A percentile compares a stretch with the other conserved stretches of the same genome.
These are phyloP conservation scores for Verbascum thapsus DNA, from an alignment of 257 asterid species.

Conservation along the genomic window DNA sequence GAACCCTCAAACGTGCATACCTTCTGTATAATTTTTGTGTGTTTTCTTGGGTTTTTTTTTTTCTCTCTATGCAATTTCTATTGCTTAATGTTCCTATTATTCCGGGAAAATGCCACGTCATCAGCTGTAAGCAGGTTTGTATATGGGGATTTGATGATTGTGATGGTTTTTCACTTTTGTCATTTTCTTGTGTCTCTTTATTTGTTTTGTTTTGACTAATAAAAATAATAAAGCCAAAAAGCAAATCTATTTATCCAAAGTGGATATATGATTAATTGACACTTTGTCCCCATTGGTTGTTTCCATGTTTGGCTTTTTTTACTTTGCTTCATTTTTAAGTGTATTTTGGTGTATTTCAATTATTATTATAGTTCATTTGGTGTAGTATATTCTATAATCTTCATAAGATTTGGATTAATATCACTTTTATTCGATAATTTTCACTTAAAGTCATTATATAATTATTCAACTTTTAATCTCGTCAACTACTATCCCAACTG, in stretches of 20 bases:
- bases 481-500: too few species aligned
- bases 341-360: neutral
- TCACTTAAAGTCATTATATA: too few species aligned
- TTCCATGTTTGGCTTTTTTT: neutral
- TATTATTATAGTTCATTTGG: too few species aligned
- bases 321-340: constrained; percentile 11
- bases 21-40: constrained; percentile 25
- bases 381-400: too few species aligned
- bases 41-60: constrained; percentile 20
- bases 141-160: constrained; percentile 50
- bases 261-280: constrained; percentile 7
- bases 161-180: constrained; percentile 48
- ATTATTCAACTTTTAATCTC: too few species aligned
- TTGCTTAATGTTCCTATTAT: constrained; percentile 37
- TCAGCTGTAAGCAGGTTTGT: constrained; percentile 52
- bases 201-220: constrained; percentile 35
- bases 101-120: constrained; percentile 60
- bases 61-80: constrained; percentile 30
- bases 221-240: constrained; percentile 55
- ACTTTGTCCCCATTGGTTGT: constrained; percentile 11
- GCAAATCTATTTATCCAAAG: constrained; percentile 28
- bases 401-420: too few species aligned
- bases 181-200: constrained; percentile 32
- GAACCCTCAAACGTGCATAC: constrained; percentile 55
- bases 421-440: too few species aligned